A percentile compares a stretch with the other conserved stretches of the same genome.
Conservation (phyloP, 495 filamentous ascomycete species). For the Neurospora sp. region DNA sequence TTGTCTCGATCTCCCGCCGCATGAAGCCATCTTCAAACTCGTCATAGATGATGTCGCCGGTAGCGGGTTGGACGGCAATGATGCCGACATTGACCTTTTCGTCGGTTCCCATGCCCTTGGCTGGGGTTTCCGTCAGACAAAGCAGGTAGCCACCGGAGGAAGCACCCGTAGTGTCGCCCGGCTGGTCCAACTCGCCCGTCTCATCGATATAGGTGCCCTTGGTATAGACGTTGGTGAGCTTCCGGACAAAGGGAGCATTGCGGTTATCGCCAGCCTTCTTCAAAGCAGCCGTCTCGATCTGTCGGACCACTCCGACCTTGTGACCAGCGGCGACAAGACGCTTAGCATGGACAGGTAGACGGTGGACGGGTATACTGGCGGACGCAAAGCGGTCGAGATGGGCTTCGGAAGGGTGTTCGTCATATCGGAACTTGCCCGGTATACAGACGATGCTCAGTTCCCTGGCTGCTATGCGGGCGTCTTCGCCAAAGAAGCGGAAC, state of each 20-base stretch:
- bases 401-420: conserved; percentile 92
- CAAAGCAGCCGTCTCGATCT: conserved; percentile 95
- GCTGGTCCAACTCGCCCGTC: conserved; percentile 62
- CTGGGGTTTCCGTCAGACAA: conserved; percentile 81
- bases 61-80: conserved; percentile 89
- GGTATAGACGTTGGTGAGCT: conserved; percentile 93
- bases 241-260: conserved; percentile 83
- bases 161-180: conserved; percentile 42
- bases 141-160: conserved; percentile 82
- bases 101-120: conserved; percentile 79
- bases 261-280: conserved; percentile 95
- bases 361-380: conserved; percentile 87
- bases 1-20: conserved; percentile 91
- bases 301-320: conserved; percentile 92
- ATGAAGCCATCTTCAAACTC: conserved; percentile 98
- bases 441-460: conserved; percentile 94
- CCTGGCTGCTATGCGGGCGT: conserved; percentile 82
- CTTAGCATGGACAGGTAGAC: conserved; percentile 90
- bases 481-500: conserved; percentile 96
- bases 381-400: conserved; percentile 90
- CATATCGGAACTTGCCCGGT: conserved; percentile 87
- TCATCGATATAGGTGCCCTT: conserved; percentile 99
- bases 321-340: conserved; percentile 84
- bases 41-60: conserved; percentile 93
- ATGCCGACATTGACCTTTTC: conserved; percentile 91